Evolutionary conservation across 2,329 filamentous ascomycete species (phyloP), one percentile per base, ranked within the genome.

Genomic region (Neocucurbitaria cava): DNA sequence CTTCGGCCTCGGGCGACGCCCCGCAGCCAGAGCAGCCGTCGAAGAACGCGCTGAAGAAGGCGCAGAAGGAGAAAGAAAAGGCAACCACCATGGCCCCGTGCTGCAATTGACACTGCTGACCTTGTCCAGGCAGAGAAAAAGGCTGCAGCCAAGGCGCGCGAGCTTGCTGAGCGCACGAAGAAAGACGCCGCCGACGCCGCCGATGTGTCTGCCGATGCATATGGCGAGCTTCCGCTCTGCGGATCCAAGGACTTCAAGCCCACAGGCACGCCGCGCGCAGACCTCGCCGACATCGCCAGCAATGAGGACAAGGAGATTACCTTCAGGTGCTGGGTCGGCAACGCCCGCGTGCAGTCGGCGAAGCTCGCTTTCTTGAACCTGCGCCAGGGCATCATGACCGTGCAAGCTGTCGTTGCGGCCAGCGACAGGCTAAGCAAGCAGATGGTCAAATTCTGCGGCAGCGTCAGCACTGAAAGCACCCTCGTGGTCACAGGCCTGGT

Each of bases 291-390:
- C 26, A 60, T 68, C 35, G 65, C 64, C 49, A 61, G 65, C 20
- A 56, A 73, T 54, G 71, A 69, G 44, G 77, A 75, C 59, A 77
- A 77, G 52, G 76, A 78, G 30, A 84, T 97, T 64, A 87, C 87
- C 40, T 83, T 97, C 68, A 85, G 92, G 33, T 91, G 87, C 26
- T 91, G 90, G 81, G 84, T 97, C 35, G 91, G 96, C 76, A 97
- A 96, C 80, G 87, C 90, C 28, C 87, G 94, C 62, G 88, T 89
- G 66, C 94, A 98, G 80, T 89, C 90, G 56, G 92, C 92, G 64
- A 96, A 96, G 82, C 89, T 97, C 81, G 89, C 87, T 38, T 97
- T 97, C 79, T 79, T 97, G 68, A 92, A 95, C 79, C 83, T 98
- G 66, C 85, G 91, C 76, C 87, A 90, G 75, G 81, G 84, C 55